phyloP scores from a whole-genome alignment of 1,284 basidiomycete species.

The Phellinidium pouzarii region DNA sequence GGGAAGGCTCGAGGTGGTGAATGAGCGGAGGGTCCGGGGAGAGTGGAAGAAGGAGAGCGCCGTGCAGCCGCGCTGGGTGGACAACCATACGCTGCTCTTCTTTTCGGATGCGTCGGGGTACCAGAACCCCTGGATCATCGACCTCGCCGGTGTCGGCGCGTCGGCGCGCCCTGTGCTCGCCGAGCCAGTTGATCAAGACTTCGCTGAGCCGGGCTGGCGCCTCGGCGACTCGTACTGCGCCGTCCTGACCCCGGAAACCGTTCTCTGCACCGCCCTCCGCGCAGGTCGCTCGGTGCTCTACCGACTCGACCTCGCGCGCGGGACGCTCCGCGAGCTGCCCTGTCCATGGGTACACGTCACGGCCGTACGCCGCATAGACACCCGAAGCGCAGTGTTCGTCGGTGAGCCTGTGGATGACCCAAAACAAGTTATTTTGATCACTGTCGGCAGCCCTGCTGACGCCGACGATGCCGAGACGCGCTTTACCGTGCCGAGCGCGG shows the following conservation, averaged over 20 bases:
- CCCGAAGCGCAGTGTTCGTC: slow-evolving; percentile 36
- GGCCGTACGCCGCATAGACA: slow-evolving; percentile 30
- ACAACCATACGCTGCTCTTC: slow-evolving; percentile 54
- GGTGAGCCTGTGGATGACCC: slow-evolving; percentile 38
- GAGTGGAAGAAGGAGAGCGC: slow-evolving; percentile 41
- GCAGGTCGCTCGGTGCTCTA: slow-evolving; percentile 46
- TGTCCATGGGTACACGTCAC: slow-evolving; percentile 43
- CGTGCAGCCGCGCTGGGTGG: slow-evolving; percentile 54
- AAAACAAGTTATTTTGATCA: slow-evolving; percentile 34
- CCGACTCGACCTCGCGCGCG: slow-evolving; percentile 35
- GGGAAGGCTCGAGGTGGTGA: slow-evolving; percentile 27
- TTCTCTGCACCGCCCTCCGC: slow-evolving; percentile 41
- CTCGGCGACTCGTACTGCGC: slow-evolving; percentile 47
- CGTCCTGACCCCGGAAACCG: slow-evolving; percentile 36
- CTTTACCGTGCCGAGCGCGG: slow-evolving; percentile 28
- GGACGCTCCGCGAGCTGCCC: slow-evolving; percentile 27
- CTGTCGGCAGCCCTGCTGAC: slow-evolving; percentile 18
- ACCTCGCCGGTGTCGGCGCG: slow-evolving; percentile 11
- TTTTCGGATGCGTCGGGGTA: slow-evolving; percentile 64
- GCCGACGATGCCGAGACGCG: slow-evolving; percentile 21
- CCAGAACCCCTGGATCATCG: slow-evolving; percentile 55
- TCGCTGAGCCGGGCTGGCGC: slow-evolving; percentile 50
- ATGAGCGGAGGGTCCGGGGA: slow-evolving; percentile 40
- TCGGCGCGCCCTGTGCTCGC: slow-evolving; percentile 38
- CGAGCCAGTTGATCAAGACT: slow-evolving; percentile 47